Percentiles rank a stretch among this genome's conserved stretches.
Conservation (phyloP, 208 protist species). For the Crithidia bombi region DNA sequence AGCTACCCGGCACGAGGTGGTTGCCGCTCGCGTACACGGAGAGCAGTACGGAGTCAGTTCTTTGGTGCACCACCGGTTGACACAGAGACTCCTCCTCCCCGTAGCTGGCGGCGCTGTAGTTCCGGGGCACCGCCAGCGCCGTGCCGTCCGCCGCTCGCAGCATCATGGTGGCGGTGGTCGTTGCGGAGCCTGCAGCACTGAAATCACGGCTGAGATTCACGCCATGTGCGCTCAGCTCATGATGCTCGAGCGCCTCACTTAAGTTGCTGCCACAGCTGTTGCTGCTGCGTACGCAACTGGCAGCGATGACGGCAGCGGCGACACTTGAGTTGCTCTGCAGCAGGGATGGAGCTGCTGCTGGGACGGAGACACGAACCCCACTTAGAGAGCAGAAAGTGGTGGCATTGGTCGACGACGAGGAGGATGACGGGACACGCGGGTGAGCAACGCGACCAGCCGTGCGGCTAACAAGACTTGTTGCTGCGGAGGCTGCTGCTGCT, state of each 20-base stretch:
- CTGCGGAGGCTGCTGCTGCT: conserved; percentile 9
- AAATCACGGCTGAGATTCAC: not conserved
- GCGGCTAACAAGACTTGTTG: conserved; percentile 5
- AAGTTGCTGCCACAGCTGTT: not conserved
- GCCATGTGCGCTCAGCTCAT: not conserved
- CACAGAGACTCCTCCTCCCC: not conserved
- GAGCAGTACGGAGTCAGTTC: conserved; percentile 6
- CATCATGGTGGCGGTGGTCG: not conserved
- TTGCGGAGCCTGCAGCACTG: not conserved
- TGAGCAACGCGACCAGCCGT: not conserved
- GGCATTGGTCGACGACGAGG: too few relatives aligned
- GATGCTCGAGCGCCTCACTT: not conserved
- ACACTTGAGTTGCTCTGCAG: not conserved
- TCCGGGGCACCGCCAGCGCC: not conserved
- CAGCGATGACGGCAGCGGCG: not conserved
- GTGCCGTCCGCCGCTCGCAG: not conserved
- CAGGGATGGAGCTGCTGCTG: not conserved
- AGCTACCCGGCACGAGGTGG: not conserved
- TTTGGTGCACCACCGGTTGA: not conserved
- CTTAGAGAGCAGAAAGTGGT: not conserved
- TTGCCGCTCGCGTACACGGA: not conserved
- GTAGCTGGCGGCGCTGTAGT: not conserved
- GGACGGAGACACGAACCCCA: not conserved
- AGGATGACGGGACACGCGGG: not conserved
- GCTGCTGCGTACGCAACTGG: conserved; percentile 2